phyloP scores from a whole-genome alignment of 495 filamentous ascomycete genomes.

The Aspergillus nidulans region DNA sequence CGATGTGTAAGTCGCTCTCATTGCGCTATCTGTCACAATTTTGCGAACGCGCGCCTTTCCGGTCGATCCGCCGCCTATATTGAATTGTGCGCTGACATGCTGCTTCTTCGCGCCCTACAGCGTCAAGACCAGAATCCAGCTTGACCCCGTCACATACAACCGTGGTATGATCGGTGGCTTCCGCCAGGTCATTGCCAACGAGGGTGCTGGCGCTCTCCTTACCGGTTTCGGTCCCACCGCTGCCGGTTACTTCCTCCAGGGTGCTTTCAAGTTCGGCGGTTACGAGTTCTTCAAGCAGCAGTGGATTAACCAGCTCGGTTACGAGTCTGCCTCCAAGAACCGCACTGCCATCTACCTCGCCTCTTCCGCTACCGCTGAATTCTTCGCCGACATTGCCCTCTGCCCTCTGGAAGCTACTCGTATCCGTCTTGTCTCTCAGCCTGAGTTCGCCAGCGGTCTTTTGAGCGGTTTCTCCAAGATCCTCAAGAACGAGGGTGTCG shows the following conservation, averaged over 20 bases:
- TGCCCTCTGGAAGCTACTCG: conserved; percentile 92
- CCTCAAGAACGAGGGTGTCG: conserved; percentile 74
- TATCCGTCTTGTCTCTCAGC: conserved; percentile 91
- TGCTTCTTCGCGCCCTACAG: conserved; percentile 44
- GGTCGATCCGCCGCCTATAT: neutral
- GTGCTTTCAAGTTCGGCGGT: conserved; percentile 91
- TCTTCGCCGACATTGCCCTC: conserved; percentile 91
- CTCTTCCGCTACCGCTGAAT: conserved; percentile 78
- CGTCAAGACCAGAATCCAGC: conserved; percentile 93
- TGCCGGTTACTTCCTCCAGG: conserved; percentile 92
- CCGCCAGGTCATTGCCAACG: conserved; percentile 74
- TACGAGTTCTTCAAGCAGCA: conserved; percentile 97
- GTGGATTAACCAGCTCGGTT: conserved; percentile 73
- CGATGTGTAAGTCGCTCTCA: conserved; percentile 75
- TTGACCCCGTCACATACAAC: conserved; percentile 89
- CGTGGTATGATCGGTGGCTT: conserved; percentile 82
- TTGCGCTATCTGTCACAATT: neutral
- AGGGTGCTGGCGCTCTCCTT: conserved; percentile 84
- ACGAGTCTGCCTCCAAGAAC: conserved; percentile 78
- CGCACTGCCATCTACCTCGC: conserved; percentile 85
- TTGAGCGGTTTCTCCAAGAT: conserved; percentile 83
- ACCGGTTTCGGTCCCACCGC: conserved; percentile 85
- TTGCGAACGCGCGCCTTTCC: conserved; percentile 15
- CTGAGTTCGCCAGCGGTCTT: conserved; percentile 78
- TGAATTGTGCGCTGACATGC: conserved; percentile 19